These are phyloP conservation scores for Aureobasidium lini DNA, from an alignment of 2,329 filamentous ascomycete genomes.

Conservation along the genomic window DNA sequence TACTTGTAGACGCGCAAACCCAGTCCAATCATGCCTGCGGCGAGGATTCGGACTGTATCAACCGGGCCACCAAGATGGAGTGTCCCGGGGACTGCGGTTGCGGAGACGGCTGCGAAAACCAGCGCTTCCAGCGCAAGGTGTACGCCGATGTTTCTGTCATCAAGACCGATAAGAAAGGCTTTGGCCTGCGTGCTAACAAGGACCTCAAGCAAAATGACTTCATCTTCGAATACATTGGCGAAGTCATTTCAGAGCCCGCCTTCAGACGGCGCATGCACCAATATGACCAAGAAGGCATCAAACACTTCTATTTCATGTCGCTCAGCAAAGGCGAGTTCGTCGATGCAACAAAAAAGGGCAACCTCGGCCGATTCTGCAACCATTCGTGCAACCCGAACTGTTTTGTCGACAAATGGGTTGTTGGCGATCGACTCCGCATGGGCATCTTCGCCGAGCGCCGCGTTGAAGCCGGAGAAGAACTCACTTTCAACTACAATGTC, in stretches of 20 bases:
- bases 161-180: constrained; percentile 97
- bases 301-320: constrained; percentile 99
- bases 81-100: constrained; percentile 84
- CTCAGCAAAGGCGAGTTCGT: constrained; percentile 94
- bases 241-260: constrained; percentile 88
- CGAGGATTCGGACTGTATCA: constrained; percentile 97
- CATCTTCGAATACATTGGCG: constrained; percentile 96
- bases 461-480: constrained; percentile 82
- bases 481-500: constrained; percentile 99
- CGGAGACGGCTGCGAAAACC: constrained; percentile 81
- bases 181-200: constrained; percentile 74
- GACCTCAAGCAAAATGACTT: constrained; percentile 79
- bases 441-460: constrained; percentile 88
- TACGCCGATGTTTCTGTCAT: constrained; percentile 91
- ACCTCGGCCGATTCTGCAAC: constrained; percentile 94
- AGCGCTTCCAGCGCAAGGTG: constrained; percentile 83
- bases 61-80: constrained; percentile 96
- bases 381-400: constrained; percentile 98
- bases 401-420: constrained; percentile 99
- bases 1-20: constrained; percentile 39
- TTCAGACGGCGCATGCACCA: constrained; percentile 86
- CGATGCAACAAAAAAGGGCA: constrained; percentile 93
- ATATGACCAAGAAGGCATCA: constrained; percentile 94
- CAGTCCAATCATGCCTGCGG: constrained; percentile 75
- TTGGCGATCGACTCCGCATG: constrained; percentile 95